Evolutionary conservation across 1,284 basidiomycete species (phyloP).

Genomic region (Grifola frondosa): DNA sequence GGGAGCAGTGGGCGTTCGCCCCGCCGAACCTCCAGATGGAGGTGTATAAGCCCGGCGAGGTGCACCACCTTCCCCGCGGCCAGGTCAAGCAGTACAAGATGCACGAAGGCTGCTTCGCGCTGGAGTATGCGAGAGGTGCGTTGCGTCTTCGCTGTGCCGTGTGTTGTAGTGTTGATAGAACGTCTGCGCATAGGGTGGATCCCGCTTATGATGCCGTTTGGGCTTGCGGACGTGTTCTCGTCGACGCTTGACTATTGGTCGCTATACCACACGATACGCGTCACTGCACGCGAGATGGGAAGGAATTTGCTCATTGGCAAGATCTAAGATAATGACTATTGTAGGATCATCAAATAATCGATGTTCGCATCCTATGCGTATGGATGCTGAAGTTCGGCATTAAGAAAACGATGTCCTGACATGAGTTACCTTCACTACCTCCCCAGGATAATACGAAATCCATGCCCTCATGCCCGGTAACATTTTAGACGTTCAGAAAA

Average conservation of each 20-base stretch:
- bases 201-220: conserved; percentile 90
- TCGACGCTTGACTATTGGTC: conserved; percentile 90
- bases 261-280: conserved; percentile 75
- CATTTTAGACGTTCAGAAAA: no score
- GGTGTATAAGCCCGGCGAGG: conserved; percentile 79
- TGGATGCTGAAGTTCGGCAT: no score
- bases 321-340: no score
- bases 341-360: no score
- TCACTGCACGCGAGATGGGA: conserved; percentile 84
- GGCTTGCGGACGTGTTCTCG: conserved; percentile 81
- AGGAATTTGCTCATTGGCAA: conserved; percentile 84
- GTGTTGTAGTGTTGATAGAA: conserved; percentile 2
- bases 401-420: no score
- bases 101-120: conserved; percentile 91
- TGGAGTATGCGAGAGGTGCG: conserved; percentile 90
- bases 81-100: conserved; percentile 96
- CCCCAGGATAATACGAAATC: no score
- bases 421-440: no score
- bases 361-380: no score
- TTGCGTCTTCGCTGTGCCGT: conserved; percentile 2
- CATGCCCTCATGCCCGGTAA: no score
- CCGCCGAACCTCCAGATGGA: conserved; percentile 85
- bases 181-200: conserved; percentile 70
- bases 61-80: conserved; percentile 84
- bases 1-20: conserved; percentile 89